Base-by-base conservation (phyloP, 305 asterid species). In the Fraxinus sp. region DNA sequence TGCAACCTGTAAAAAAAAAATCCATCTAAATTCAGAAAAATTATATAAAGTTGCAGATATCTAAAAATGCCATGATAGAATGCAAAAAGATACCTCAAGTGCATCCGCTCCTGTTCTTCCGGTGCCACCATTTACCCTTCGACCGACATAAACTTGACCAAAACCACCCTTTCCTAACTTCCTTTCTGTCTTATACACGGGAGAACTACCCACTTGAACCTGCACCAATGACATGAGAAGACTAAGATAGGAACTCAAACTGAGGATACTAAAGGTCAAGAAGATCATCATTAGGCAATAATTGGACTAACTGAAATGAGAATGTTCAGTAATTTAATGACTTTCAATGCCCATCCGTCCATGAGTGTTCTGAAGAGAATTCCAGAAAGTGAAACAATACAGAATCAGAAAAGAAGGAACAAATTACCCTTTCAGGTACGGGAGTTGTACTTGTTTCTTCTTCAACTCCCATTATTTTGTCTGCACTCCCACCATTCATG, bases 191-290 rank as follows among this genome's bases (percentile, higher is more conserved):
- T 89, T 94, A 76, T 95, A 95, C 82, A 85, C 79, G 32, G 98
- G 98, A 80, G 98, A 95, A 83, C 86, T 91, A 33, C 98, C 98
- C 85, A 95, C 98, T 92, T 95, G 98, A 62, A 95, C 97, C 98
- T 95, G 89, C 76, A 88, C 82, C 83, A 83, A 76, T 55, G 72
- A 75, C 76, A 32, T 14, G 7, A 33, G 16, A 8, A 22, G 70
- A 20, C 70, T 20, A 20, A 20, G 11, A 20, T 20, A 59, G 30
- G 30, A 59, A 20, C 70, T 20, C 30, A 20, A 59, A 59, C 70
- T 20, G 70, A 20, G 70, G 70, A 10, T 20, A 22, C 14, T 20
- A 2, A 59, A 59, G 30, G 70, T 59, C 14, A 59, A 59, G 70
- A 59, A 59, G 30, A 20, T 59, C 30, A 59, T 59, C 13, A 59